Conservation (phyloP, 1,284 basidiomycete genomes). For the Gymnopus androsaceus region DNA sequence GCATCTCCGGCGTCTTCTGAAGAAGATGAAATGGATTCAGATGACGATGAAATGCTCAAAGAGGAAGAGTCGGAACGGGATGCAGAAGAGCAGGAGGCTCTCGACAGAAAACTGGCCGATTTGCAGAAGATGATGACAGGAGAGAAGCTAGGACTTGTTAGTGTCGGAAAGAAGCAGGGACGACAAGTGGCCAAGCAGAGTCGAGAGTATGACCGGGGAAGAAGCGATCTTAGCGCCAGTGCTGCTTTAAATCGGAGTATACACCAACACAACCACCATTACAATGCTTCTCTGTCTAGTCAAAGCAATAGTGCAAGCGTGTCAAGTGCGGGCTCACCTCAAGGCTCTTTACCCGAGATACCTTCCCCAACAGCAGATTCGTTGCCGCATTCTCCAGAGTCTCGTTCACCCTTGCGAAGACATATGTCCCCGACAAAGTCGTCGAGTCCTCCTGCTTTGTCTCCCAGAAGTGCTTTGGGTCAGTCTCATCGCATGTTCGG, state of each 20-base stretch:
- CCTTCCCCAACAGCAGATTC: slow-evolving; percentile 64
- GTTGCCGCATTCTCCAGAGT: slow-evolving; percentile 24
- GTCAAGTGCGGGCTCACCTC: slow-evolving; percentile 69
- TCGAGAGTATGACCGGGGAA: neutral
- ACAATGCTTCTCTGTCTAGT: slow-evolving; percentile 1
- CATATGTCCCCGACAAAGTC: slow-evolving; percentile 58
- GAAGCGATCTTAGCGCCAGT: neutral
- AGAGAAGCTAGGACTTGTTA: slow-evolving; percentile 70
- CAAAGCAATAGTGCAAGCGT: slow-evolving; percentile 58
- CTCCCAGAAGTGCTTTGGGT: slow-evolving; percentile 50
- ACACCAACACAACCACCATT: slow-evolving; percentile 18
- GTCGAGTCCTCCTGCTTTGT: slow-evolving; percentile 59
- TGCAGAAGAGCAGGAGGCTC: slow-evolving; percentile 65
- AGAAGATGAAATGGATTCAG: slow-evolving; percentile 50
- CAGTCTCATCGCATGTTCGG: slow-evolving; percentile 48
- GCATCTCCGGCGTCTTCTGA: slow-evolving; percentile 52
- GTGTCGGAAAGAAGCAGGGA: slow-evolving; percentile 37
- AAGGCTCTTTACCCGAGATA: slow-evolving; percentile 76
- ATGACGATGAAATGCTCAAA: slow-evolving; percentile 58
- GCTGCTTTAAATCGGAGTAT: slow-evolving; percentile 35
- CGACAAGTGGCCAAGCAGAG: neutral
- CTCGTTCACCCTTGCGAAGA: slow-evolving; percentile 51
- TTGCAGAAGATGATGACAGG: slow-evolving; percentile 71
- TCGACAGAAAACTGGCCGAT: slow-evolving; percentile 65
- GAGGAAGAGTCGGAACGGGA: slow-evolving; percentile 67